Evolutionary conservation across 2,329 filamentous ascomycete genomes (phyloP).

Genomic region (Botrytis porri): DNA sequence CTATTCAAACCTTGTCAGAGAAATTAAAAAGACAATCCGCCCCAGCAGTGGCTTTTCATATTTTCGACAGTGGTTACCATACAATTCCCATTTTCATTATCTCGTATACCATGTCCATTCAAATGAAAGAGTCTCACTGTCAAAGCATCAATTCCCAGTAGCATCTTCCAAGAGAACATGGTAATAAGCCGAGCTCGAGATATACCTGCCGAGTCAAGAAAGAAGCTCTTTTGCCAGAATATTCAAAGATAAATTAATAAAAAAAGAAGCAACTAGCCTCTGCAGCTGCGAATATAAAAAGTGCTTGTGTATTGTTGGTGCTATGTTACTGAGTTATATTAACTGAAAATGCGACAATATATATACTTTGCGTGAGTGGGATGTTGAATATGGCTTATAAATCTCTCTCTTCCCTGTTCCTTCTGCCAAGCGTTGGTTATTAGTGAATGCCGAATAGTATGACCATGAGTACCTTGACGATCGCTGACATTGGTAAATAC

Average conservation of each 20-base stretch:
- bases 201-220: not conserved
- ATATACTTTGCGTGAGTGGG: constrained; percentile 34
- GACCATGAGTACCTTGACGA: too few relatives aligned
- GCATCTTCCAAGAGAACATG: not conserved
- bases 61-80: too few relatives aligned
- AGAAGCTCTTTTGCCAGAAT: constrained; percentile 22
- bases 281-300: constrained; percentile 32
- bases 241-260: constrained; percentile 38
- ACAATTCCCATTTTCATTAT: too few relatives aligned
- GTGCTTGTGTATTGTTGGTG: constrained; percentile 30
- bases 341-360: constrained; percentile 38
- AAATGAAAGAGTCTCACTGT: too few relatives aligned
- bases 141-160: too few relatives aligned
- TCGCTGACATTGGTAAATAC: too few relatives aligned
- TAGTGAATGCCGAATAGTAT: too few relatives aligned
- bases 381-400: constrained; percentile 26
- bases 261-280: constrained; percentile 33
- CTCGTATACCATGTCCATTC: too few relatives aligned
- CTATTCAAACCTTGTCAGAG: too few relatives aligned
- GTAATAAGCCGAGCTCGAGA: not conserved
- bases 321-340: constrained; percentile 32
- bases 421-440: rapidly evolving
- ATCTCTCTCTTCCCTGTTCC: too few relatives aligned
- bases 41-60: too few relatives aligned
- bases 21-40: too few relatives aligned